A percentile compares a stretch with the other conserved stretches of the same genome.
phyloP scores from a whole-genome alignment of 805 yeast genomes.

The Osmozyma mogii region DNA sequence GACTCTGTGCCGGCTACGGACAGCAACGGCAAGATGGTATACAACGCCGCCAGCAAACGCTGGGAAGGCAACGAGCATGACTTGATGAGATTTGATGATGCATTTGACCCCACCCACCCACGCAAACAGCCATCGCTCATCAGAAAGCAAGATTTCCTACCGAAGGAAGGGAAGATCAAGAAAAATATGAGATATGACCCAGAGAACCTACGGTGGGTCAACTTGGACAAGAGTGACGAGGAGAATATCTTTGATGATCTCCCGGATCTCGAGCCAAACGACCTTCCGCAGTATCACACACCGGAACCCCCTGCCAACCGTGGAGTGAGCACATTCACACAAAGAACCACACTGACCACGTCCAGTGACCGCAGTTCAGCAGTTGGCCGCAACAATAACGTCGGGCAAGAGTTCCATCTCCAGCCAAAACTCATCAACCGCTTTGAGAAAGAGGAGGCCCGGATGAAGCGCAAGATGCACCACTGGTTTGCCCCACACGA shows the following conservation, averaged over 20 bases:
- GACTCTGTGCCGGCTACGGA: slow-evolving; percentile 10
- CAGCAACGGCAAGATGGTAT: slow-evolving; percentile 37
- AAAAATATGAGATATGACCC: slow-evolving; percentile 54
- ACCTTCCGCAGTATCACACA: slow-evolving; percentile 9
- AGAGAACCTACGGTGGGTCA: slow-evolving; percentile 52
- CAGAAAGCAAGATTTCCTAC: slow-evolving; percentile 19
- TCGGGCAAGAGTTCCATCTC: slow-evolving; percentile 20
- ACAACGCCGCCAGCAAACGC: slow-evolving; percentile 39
- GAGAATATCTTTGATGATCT: slow-evolving; percentile 39
- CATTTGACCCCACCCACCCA: slow-evolving; percentile 4
- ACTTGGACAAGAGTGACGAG: slow-evolving; percentile 29
- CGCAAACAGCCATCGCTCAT: slow-evolving; percentile 32
- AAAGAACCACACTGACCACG: slow-evolving; percentile 25
- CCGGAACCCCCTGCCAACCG: slow-evolving; percentile 8
- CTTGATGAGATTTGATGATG: slow-evolving; percentile 40
- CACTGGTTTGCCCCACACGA: slow-evolving; percentile 32
- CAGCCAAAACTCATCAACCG: slow-evolving; percentile 20
- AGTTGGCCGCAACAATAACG: slow-evolving; percentile 2
- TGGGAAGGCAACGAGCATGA: slow-evolving; percentile 69
- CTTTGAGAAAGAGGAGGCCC: slow-evolving; percentile 30
- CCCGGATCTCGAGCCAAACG: slow-evolving; percentile 32
- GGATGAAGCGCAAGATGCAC: slow-evolving; percentile 24
- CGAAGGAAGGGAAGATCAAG: slow-evolving; percentile 14
- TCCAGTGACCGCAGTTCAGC: slow-evolving; percentile 14
- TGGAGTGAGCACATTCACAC: slow-evolving; percentile 31